Conservation (phyloP, 352 stramenopile genomes). For the Plasmopara halstedii region DNA sequence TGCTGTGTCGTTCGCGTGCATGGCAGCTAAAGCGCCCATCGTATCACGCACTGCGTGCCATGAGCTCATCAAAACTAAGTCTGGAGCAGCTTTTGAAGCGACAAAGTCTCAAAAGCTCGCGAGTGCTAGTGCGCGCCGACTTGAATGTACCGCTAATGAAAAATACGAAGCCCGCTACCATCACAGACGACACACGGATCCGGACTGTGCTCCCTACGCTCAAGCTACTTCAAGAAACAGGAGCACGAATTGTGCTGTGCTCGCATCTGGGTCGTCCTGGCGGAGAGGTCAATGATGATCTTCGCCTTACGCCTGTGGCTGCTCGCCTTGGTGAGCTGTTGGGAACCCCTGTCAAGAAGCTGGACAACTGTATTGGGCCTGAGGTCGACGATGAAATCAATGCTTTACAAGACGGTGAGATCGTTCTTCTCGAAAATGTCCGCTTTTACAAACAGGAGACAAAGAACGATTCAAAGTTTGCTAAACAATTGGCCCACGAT, state of each 20-base stretch:
- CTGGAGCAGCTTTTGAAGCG: conserved; percentile 55
- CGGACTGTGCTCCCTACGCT: conserved; percentile 93
- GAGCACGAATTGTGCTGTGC: conserved; percentile 92
- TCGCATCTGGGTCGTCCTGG: conserved; percentile 97
- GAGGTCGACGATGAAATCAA: conserved; percentile 80
- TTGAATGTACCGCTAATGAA: conserved; percentile 98
- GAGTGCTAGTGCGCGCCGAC: conserved; percentile 97
- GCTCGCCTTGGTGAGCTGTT: conserved; percentile 91
- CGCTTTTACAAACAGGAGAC: conserved; percentile 98
- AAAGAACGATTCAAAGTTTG: conserved; percentile 94
- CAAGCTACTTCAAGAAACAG: conserved; percentile 86
- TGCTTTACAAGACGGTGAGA: conserved; percentile 84
- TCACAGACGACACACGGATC: conserved; percentile 97
- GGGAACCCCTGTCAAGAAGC: conserved; percentile 85
- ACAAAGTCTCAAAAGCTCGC: conserved; percentile 88
- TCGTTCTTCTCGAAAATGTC: conserved; percentile 90
- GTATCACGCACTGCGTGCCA: conserved; percentile 11
- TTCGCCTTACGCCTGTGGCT: conserved; percentile 90
- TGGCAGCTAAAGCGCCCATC: conserved; percentile 6
- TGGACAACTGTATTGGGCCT: conserved; percentile 93
- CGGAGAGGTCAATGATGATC: conserved; percentile 71
- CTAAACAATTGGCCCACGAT: conserved; percentile 89
- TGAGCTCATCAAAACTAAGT: conserved; percentile 61
- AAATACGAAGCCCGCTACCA: conserved; percentile 81
- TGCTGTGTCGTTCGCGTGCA: conserved; percentile 21